These are phyloP conservation scores for Saccharomyces eubayanus DNA, from an alignment of 805 yeast genomes.

Conservation along the genomic window DNA sequence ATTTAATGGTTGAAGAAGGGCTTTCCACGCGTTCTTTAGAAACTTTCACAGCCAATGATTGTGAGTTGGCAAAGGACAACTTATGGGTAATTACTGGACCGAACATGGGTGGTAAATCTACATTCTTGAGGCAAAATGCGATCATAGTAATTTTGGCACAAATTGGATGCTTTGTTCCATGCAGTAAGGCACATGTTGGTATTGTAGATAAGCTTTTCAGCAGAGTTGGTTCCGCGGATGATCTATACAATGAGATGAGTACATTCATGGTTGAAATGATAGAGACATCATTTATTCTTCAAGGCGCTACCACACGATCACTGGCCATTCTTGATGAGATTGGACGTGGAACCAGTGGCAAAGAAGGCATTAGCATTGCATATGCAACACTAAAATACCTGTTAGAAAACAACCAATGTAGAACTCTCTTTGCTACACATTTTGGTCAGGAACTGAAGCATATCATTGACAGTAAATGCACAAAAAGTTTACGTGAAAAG, in stretches of 20 bases:
- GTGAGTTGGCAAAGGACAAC: conserved; percentile 20
- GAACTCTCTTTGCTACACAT: conserved; percentile 86
- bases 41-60: conserved; percentile 28
- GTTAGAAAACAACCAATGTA: conserved; percentile 46
- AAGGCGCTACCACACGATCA: conserved; percentile 57
- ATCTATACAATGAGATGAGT: conserved; percentile 67
- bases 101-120: conserved; percentile 81
- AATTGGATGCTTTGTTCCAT: conserved; percentile 68
- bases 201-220: conserved; percentile 73
- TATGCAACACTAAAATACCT: conserved; percentile 61
- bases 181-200: conserved; percentile 53
- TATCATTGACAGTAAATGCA: conserved; percentile 31
- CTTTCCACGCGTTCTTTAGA: conserved; percentile 38
- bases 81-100: conserved; percentile 78
- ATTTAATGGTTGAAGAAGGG: conserved; percentile 78
- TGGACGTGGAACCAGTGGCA: conserved; percentile 82
- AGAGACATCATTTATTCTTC: conserved; percentile 65
- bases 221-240: conserved; percentile 80
- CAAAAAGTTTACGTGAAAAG: conserved; percentile 12
- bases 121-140: conserved; percentile 67
- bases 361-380: conserved; percentile 81
- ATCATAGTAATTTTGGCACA: conserved; percentile 61
- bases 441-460: conserved; percentile 50
- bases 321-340: conserved; percentile 79
- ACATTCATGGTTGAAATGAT: conserved; percentile 92